phyloP scores from a whole-genome alignment of 257 asterid genomes.

The Lithospermum erythrorhizon region DNA sequence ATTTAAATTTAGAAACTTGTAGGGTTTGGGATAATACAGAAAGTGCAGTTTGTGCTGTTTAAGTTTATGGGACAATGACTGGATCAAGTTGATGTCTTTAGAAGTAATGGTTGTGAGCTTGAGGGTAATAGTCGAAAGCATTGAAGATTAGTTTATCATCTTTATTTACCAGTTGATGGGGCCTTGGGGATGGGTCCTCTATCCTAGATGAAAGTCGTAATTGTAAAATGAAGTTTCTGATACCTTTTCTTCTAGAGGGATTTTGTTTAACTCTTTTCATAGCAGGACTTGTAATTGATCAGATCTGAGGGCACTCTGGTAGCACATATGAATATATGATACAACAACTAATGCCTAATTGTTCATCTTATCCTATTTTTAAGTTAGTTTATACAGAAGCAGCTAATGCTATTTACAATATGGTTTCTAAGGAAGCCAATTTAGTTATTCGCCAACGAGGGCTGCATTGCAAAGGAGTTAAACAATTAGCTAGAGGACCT shows the following conservation, averaged over 20 bases:
- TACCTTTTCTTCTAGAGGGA: neutral
- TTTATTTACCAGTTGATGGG: neutral
- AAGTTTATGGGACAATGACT: neutral
- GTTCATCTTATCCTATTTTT: too few relatives aligned
- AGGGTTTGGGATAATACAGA: neutral
- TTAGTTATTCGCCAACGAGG: too few relatives aligned
- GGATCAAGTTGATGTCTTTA: neutral
- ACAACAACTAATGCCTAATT: too few relatives aligned
- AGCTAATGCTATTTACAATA: too few relatives aligned
- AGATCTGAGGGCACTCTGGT: neutral
- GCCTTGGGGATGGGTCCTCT: neutral
- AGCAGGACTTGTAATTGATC: neutral
- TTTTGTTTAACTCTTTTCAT: neutral
- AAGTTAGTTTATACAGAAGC: too few relatives aligned
- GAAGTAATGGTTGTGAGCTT: neutral
- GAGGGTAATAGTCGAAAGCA: neutral
- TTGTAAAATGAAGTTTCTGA: neutral
- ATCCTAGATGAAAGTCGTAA: neutral
- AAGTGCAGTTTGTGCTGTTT: neutral
- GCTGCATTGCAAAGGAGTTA: too few relatives aligned
- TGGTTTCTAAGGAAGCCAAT: too few relatives aligned
- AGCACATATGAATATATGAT: too few relatives aligned
- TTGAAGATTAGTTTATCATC: neutral
- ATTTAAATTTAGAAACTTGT: neutral
- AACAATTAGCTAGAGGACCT: too few relatives aligned